These are phyloP conservation scores for Oryza australiensis DNA, from an alignment of 176 grass and related monocot species.

Conservation along the genomic window DNA sequence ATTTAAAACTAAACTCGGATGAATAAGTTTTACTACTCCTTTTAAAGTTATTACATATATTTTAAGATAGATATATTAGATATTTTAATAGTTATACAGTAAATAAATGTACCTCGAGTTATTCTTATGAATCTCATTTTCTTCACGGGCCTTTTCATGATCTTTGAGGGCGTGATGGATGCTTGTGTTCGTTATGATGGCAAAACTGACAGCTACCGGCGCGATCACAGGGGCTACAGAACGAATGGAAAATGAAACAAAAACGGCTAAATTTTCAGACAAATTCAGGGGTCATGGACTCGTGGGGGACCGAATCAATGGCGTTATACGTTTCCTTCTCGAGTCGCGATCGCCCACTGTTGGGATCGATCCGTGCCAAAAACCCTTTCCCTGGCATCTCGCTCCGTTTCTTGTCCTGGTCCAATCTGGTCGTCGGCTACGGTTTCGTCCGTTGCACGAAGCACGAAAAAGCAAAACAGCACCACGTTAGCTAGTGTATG, in stretches of 20 bases:
- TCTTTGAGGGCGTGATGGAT: neutral
- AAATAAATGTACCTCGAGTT: too few species aligned
- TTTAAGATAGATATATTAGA: too few species aligned
- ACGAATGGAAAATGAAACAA: neutral
- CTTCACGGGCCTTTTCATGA: neutral
- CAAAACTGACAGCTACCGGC: neutral
- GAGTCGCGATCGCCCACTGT: neutral
- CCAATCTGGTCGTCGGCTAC: neutral
- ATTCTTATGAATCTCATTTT: too few species aligned
- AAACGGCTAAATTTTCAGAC: neutral
- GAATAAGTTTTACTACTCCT: too few species aligned
- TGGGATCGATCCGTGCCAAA: neutral
- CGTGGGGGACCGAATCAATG: constrained; percentile 6
- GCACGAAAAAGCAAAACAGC: neutral
- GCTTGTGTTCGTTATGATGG: neutral
- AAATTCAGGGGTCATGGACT: neutral
- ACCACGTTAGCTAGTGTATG: neutral
- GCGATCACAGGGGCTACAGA: neutral
- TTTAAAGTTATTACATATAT: too few species aligned
- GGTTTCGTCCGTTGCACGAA: constrained; percentile 1
- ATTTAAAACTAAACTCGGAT: too few species aligned
- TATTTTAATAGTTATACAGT: too few species aligned
- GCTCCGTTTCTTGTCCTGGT: neutral
- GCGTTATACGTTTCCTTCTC: neutral
- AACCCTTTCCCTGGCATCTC: neutral